phyloP scores from a whole-genome alignment of 352 stramenopile species.

The Phytophthora nicotianae region DNA sequence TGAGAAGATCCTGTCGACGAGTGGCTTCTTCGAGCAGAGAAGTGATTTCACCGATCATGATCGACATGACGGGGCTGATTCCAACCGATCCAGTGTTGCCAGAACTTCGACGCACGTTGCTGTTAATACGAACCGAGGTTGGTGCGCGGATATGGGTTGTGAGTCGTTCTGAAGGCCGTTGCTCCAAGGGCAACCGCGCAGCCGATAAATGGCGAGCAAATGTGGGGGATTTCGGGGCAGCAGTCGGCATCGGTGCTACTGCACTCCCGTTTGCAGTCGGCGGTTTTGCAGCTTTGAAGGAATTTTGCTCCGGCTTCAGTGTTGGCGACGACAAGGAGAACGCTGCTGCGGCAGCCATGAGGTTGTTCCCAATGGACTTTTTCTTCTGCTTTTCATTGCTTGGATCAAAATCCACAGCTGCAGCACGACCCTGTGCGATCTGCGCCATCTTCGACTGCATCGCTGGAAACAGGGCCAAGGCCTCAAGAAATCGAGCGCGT shows the following conservation, averaged over 20 bases:
- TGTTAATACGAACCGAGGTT: constrained; percentile 46
- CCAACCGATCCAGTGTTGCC: constrained; percentile 6
- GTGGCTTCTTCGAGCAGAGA: constrained; percentile 50
- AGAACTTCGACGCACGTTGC: constrained; percentile 34
- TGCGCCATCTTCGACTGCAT: constrained; percentile 72
- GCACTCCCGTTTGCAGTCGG: not conserved
- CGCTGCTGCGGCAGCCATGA: constrained; percentile 19
- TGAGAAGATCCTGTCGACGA: constrained; percentile 50
- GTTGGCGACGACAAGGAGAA: constrained; percentile 15
- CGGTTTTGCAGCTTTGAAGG: not conserved
- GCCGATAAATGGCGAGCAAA: constrained; percentile 18
- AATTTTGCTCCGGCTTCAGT: constrained; percentile 11
- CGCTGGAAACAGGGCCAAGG: constrained; percentile 46
- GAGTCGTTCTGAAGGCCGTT: constrained; percentile 34
- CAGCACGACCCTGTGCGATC: constrained; percentile 41
- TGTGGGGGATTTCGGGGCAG: constrained; percentile 1
- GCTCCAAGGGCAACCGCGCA: constrained; percentile 26
- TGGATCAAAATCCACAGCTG: constrained; percentile 14
- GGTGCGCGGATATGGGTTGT: constrained; percentile 28
- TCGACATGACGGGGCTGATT: constrained; percentile 46
- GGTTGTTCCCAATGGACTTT: constrained; percentile 13
- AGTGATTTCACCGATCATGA: constrained; percentile 49
- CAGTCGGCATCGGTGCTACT: not conserved
- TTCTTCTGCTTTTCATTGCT: constrained; percentile 28
- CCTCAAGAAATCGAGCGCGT: constrained; percentile 62